Evolutionary conservation across 1,139 yeast genomes (phyloP).

Genomic region (Kodamaea alishanica): DNA sequence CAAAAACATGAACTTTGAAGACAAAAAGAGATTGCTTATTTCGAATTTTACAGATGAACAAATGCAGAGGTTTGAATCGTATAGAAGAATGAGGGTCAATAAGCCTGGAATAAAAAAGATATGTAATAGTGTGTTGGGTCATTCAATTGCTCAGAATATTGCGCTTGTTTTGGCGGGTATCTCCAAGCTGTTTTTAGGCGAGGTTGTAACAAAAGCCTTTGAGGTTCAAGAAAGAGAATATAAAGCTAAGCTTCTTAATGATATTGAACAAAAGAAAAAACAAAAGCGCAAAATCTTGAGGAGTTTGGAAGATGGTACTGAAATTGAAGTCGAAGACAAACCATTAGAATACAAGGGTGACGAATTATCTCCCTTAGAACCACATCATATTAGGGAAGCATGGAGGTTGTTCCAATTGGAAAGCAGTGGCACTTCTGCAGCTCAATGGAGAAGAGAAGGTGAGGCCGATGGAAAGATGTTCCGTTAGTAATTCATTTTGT

Average conservation of each 20-base stretch:
- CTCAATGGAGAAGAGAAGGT: slow-evolving; percentile 71
- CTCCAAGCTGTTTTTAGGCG: slow-evolving; percentile 85
- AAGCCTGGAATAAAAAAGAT: slow-evolving; percentile 77
- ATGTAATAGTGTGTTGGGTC: slow-evolving; percentile 76
- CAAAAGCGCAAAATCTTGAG: slow-evolving; percentile 29
- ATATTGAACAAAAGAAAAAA: slow-evolving; percentile 35
- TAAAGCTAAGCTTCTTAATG: slow-evolving; percentile 39
- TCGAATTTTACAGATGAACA: slow-evolving; percentile 78
- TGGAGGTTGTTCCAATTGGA: slow-evolving; percentile 73
- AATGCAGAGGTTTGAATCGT: slow-evolving; percentile 83
- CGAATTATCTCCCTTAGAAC: slow-evolving; percentile 59
- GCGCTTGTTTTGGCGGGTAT: slow-evolving; percentile 84
- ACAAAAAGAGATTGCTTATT: slow-evolving; percentile 61
- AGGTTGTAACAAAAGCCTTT: slow-evolving; percentile 76
- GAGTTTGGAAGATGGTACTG: slow-evolving; percentile 29
- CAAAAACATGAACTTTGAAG: slow-evolving; percentile 37
- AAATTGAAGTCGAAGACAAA: slow-evolving; percentile 28
- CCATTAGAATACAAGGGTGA: slow-evolving; percentile 40
- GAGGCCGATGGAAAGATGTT: slow-evolving; percentile 68
- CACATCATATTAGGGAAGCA: slow-evolving; percentile 86
- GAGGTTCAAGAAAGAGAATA: slow-evolving; percentile 58
- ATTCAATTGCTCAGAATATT: slow-evolving; percentile 77
- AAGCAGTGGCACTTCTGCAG: slow-evolving; percentile 59
- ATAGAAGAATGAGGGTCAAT: slow-evolving; percentile 77
- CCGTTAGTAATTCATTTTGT: slow-evolving; percentile 28